Conservation (phyloP, 352 stramenopile genomes). For the Phytopythium cucurbitacearum region DNA sequence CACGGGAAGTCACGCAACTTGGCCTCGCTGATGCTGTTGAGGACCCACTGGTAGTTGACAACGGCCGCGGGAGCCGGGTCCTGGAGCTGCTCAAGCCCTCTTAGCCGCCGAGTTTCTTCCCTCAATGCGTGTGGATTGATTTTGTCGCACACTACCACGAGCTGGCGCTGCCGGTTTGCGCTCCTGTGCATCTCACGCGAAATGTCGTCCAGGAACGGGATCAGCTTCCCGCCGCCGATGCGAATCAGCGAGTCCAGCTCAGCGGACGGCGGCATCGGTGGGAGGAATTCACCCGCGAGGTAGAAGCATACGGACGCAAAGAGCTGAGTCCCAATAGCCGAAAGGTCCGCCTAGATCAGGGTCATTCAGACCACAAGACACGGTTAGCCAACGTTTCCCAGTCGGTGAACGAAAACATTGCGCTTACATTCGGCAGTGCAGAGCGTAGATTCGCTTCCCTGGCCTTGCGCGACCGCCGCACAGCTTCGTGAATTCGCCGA, state of each 20-base stretch:
- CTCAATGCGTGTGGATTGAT: conserved; percentile 57
- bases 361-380: conserved; percentile 3
- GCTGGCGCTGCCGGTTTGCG: conserved; percentile 36
- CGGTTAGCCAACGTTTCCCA: neutral
- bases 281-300: conserved; percentile 71
- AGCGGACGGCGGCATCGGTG: conserved; percentile 60
- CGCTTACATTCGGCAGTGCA: conserved; percentile 17
- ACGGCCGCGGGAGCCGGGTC: conserved; percentile 27
- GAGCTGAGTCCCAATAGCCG: conserved; percentile 53
- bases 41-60: conserved; percentile 84
- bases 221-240: conserved; percentile 57
- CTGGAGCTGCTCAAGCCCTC: conserved; percentile 34
- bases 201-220: conserved; percentile 52
- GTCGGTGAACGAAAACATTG: neutral
- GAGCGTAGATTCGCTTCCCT: conserved; percentile 35
- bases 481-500: conserved; percentile 37
- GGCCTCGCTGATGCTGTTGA: conserved; percentile 84
- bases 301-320: conserved; percentile 71
- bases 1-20: conserved; percentile 43
- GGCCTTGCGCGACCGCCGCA: conserved; percentile 37
- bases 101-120: conserved; percentile 34
- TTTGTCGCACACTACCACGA: conserved; percentile 76
- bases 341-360: conserved; percentile 12
- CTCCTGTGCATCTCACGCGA: conserved; percentile 41
- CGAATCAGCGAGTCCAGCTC: conserved; percentile 68